Evolutionary conservation across 2,329 filamentous ascomycete species (phyloP).

Genomic region (Fusarium albidum): DNA sequence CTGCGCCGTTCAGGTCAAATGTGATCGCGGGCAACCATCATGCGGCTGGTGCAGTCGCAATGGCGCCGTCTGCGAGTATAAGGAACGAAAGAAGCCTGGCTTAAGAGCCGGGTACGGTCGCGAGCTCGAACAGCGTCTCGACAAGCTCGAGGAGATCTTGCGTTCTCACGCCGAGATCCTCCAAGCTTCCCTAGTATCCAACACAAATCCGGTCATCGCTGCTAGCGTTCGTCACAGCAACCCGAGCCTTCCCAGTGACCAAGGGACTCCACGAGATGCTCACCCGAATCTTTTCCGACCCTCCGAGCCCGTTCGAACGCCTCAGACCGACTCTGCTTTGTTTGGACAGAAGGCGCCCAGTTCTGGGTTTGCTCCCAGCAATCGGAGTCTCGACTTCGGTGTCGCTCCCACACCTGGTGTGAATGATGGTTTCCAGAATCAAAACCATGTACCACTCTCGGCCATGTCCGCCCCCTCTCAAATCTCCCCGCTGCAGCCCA

Average conservation of each 20-base stretch:
- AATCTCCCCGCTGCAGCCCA: constrained; percentile 48
- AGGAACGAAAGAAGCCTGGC: constrained; percentile 73
- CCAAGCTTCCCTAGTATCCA: constrained; percentile 59
- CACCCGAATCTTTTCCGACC: constrained; percentile 55
- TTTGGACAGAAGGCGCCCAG: constrained; percentile 68
- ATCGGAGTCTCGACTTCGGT: constrained; percentile 60
- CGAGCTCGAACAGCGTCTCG: constrained; percentile 76
- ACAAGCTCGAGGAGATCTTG: constrained; percentile 73
- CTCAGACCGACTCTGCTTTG: constrained; percentile 65
- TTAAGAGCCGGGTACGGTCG: constrained; percentile 74
- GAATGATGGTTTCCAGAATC: constrained; percentile 59
- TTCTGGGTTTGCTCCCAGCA: constrained; percentile 51
- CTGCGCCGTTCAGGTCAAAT: constrained; percentile 67
- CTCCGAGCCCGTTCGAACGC: constrained; percentile 58
- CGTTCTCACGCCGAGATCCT: constrained; percentile 72
- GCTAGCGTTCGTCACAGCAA: constrained; percentile 59
- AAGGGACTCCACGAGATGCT: constrained; percentile 62
- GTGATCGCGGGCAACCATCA: constrained; percentile 77
- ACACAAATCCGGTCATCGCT: constrained; percentile 44
- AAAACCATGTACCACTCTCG: constrained; percentile 52
- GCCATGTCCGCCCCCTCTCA: constrained; percentile 50
- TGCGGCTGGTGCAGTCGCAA: constrained; percentile 75
- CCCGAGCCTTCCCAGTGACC: constrained; percentile 61
- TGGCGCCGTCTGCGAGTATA: constrained; percentile 70
- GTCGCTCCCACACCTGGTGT: constrained; percentile 56